Evolutionary conservation across 139 green algal species (phyloP).

Genomic region (Tetradesmus lagerheimii): DNA sequence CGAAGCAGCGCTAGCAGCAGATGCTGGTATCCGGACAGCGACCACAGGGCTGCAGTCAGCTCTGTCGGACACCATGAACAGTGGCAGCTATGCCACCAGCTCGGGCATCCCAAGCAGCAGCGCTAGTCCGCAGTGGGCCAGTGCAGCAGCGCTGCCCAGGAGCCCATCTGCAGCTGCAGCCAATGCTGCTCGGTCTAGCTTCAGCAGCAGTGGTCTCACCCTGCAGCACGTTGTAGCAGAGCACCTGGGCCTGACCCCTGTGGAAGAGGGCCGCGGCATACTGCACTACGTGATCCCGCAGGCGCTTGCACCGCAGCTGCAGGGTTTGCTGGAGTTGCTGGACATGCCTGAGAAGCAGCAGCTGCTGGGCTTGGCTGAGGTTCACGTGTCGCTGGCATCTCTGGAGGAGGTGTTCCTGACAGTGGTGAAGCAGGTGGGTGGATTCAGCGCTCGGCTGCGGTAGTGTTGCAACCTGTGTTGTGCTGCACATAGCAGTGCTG

Average conservation of each 20-base stretch:
- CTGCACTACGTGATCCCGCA: constrained; percentile 26
- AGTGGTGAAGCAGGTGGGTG: constrained; percentile 49
- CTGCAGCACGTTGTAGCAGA: constrained; percentile 31
- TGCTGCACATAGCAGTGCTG: neutral
- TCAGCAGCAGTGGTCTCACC: neutral
- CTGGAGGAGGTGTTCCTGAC: constrained; percentile 59
- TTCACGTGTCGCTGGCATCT: constrained; percentile 53
- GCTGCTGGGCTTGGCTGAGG: constrained; percentile 34
- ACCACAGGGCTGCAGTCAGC: neutral
- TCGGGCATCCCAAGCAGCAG: neutral
- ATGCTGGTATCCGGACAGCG: neutral
- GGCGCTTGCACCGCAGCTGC: constrained; percentile 21
- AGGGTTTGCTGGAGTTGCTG: constrained; percentile 31
- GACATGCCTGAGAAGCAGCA: constrained; percentile 27
- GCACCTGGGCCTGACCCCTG: constrained; percentile 24
- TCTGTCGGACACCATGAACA: neutral
- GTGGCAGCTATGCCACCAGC: neutral
- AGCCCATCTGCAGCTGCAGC: neutral
- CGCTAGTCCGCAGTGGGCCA: neutral
- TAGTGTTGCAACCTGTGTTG: neutral
- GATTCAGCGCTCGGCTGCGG: neutral
- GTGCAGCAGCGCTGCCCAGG: constrained; percentile 8
- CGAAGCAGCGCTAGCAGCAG: constrained; percentile 1
- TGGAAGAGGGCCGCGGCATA: constrained; percentile 21
- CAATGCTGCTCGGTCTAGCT: neutral